Conservation (phyloP, 345 rosid genomes). For the Schrenkiella parvula region DNA sequence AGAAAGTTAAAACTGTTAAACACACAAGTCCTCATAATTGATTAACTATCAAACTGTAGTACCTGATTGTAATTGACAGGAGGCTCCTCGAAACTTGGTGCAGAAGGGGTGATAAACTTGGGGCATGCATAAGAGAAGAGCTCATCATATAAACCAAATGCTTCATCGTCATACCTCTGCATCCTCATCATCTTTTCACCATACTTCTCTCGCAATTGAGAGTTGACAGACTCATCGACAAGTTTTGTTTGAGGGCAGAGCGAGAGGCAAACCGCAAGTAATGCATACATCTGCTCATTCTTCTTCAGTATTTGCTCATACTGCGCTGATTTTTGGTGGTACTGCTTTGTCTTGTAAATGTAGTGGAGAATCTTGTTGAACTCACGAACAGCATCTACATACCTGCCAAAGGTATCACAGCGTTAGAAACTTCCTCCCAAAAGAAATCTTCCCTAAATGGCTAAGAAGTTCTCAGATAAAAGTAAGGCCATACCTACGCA, state of each 20-base stretch:
- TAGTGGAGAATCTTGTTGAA: slow-evolving; percentile 91
- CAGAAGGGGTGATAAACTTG: slow-evolving; percentile 92
- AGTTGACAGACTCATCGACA: slow-evolving; percentile 84
- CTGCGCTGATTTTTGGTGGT: slow-evolving; percentile 86
- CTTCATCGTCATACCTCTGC: slow-evolving; percentile 93
- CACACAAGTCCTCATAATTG: not conserved
- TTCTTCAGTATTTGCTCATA: slow-evolving; percentile 94
- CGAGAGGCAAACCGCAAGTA: slow-evolving; percentile 76
- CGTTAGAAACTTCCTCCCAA: not conserved
- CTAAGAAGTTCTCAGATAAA: not conserved
- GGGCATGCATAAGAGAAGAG: slow-evolving; percentile 99
- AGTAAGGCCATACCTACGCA: slow-evolving; percentile 61
- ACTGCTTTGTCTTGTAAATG: slow-evolving; percentile 92
- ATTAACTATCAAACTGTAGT: not conserved
- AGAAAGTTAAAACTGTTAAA: not conserved
- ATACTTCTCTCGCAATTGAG: slow-evolving; percentile 89
- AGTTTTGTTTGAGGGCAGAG: slow-evolving; percentile 93
- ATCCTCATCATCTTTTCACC: slow-evolving; percentile 96
- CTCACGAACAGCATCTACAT: slow-evolving; percentile 91
- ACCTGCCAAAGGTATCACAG: slow-evolving; percentile 40
- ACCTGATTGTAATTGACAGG: slow-evolving; percentile 97
- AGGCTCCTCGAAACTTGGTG: slow-evolving; percentile 93
- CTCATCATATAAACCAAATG: slow-evolving; percentile 78
- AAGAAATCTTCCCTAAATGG: not conserved
- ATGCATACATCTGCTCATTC: slow-evolving; percentile 99